A percentile compares a stretch with the other conserved stretches of the same genome.
phyloP scores from a whole-genome alignment of 345 rosid species.

The Abelmoschus esculentus region DNA sequence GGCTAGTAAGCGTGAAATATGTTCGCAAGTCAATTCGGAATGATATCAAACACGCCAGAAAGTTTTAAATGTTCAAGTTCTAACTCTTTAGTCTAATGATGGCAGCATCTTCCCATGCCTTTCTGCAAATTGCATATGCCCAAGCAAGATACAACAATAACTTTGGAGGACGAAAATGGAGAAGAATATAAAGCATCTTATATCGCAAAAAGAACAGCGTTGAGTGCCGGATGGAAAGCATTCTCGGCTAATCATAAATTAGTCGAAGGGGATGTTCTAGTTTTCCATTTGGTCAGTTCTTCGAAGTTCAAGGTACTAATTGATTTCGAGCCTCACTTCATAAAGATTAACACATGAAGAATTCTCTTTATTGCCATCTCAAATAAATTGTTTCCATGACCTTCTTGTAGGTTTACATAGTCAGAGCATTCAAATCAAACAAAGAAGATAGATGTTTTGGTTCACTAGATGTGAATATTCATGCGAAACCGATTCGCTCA shows the following conservation, averaged over 20 bases:
- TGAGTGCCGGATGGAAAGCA: conserved; percentile 72
- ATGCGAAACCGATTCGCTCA: conserved; percentile 4
- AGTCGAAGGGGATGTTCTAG: conserved; percentile 48
- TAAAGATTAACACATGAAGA: neutral
- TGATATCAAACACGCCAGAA: neutral
- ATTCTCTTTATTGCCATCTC: neutral
- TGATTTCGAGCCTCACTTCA: neutral
- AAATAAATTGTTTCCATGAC: neutral
- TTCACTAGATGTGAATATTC: conserved; percentile 12
- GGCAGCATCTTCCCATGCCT: conserved; percentile 48
- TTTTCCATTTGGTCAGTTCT: conserved; percentile 45
- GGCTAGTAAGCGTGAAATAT: conserved; percentile 37
- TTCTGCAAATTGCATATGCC: conserved; percentile 63
- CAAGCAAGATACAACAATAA: conserved; percentile 29
- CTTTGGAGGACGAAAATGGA: conserved; percentile 46
- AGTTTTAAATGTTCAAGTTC: neutral
- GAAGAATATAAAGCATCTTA: conserved; percentile 32
- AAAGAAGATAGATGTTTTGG: conserved; percentile 28
- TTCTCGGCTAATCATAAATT: conserved; percentile 46
- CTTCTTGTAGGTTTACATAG: conserved; percentile 30
- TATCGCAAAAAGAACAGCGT: conserved; percentile 45
- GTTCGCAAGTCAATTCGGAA: neutral
- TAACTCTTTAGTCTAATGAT: neutral
- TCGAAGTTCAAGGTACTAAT: conserved; percentile 45
- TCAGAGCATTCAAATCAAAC: conserved; percentile 23